Evolutionary conservation across 1,139 yeast species (phyloP), one percentile per base, ranked within the genome.

Genomic region (Hyphopichia khmerensis): DNA sequence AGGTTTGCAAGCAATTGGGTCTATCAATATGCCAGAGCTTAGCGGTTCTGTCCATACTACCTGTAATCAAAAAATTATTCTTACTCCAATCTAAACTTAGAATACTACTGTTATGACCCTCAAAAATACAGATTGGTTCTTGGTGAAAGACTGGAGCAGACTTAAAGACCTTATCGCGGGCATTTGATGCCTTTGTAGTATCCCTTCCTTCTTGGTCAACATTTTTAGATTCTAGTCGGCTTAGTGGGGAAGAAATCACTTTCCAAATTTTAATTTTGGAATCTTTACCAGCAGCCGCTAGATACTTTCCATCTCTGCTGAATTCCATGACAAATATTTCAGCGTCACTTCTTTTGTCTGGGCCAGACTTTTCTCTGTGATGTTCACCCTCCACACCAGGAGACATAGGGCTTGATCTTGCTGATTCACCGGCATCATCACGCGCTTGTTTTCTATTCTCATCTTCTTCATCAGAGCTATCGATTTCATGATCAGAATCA

Each of bases 31-130:
- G 96, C 97, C 97, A 91, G 38, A 91, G 65, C 47, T 80, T 77
- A 1, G 83, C 96, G 0, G 95, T 84, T 50, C 80, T 79, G 63
- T 91, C 98, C 87, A 87, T 87, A 7, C 96, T 85, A 2, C 95
- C 85, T 0, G 95, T 76, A 1, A 90, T 59, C 27, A 91, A 61
- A 50, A 91, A 91, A 56, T 84, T 85, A 63, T 90, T 90, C 51
- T 85, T 86, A 43, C 95, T 85, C 98, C 98, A 91, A 53, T 88
- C 88, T 35, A 91, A 59, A 10, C 87, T 80, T 30, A 89, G 64
- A 21, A 91, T 75, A 47, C 88, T 86, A 39, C 79, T 78, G 0
- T 77, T 64, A 60, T 91, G 98, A 21, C 89, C 95, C 38, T 60
- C 64, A 48, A 81, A 85, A 16, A 76, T 75, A 26, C 79, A 70